These are phyloP conservation scores for Aegilops bicornis DNA, from an alignment of 176 grass and related monocot genomes.

Conservation along the genomic window DNA sequence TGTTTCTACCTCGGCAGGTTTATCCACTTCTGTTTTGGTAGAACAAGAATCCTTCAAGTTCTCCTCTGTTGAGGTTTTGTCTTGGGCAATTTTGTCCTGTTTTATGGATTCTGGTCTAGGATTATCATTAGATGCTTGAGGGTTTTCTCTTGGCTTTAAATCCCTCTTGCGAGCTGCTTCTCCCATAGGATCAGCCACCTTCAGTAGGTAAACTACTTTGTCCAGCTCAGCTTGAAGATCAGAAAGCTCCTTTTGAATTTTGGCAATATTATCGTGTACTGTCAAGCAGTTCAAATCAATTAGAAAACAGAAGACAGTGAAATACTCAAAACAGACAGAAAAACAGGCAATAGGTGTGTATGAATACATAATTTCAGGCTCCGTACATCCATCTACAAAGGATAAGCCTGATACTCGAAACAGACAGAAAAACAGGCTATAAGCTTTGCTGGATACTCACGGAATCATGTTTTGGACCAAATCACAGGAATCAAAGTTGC, in stretches of 20 bases:
- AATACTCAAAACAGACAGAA: conserved; percentile 13
- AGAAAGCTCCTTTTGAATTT: conserved; percentile 72
- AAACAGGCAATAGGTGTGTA: conserved; percentile 1
- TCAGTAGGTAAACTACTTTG: conserved; percentile 82
- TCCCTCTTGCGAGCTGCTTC: conserved; percentile 78
- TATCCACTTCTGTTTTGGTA: conserved; percentile 15
- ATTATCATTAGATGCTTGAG: conserved; percentile 23
- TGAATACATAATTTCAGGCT: not conserved
- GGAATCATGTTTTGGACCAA: not conserved
- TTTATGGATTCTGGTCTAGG: conserved; percentile 33
- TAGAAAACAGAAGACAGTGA: conserved; percentile 2
- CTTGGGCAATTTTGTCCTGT: conserved; percentile 34
- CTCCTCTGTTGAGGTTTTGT: conserved; percentile 16
- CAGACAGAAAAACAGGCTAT: not conserved
- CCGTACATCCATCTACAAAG: conserved; percentile 17
- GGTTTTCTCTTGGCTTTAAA: conserved; percentile 46
- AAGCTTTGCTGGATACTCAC: not conserved
- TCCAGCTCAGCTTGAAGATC: conserved; percentile 73
- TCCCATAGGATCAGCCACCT: conserved; percentile 94
- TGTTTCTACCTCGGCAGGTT: conserved; percentile 16
- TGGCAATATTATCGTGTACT: conserved; percentile 74
- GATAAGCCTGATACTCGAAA: not conserved
- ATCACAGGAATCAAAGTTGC: not conserved
- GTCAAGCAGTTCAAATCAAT: conserved; percentile 24
- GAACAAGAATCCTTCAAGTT: conserved; percentile 39